Percentiles rank a stretch among this genome's conserved stretches.
Evolutionary conservation across 2,329 filamentous ascomycete genomes (phyloP).

Genomic region (Achaetomium macrosporum): DNA sequence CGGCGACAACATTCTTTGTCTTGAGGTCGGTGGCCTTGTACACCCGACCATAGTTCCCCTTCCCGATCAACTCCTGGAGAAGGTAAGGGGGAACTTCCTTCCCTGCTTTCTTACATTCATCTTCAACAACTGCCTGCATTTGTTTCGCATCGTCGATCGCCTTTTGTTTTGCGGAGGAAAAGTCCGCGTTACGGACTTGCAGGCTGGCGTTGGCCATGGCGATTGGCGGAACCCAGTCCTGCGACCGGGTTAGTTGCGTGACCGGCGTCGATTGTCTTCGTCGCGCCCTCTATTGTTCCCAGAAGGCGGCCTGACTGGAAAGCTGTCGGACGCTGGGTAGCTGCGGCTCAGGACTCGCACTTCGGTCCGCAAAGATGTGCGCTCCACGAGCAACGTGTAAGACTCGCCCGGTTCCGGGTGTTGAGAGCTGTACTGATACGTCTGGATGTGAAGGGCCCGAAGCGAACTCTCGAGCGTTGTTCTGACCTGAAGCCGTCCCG

Average conservation of each 20-base stretch:
- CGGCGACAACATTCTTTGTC: constrained; percentile 50
- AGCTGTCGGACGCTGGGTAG: neutral
- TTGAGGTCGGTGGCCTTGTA: constrained; percentile 50
- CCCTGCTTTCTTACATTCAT: constrained; percentile 50
- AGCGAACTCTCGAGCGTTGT: neutral
- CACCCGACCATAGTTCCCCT: constrained; percentile 62
- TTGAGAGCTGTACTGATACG: too few species aligned
- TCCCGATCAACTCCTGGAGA: constrained; percentile 61
- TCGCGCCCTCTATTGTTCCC: neutral
- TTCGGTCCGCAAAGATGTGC: neutral
- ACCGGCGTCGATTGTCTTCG: neutral
- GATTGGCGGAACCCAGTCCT: constrained; percentile 3
- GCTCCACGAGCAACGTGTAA: neutral
- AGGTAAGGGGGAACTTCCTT: constrained; percentile 54
- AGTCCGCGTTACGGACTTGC: constrained; percentile 29
- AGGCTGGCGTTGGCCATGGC: constrained; percentile 28
- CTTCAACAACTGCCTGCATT: constrained; percentile 54
- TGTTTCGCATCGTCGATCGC: constrained; percentile 59
- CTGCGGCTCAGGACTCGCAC: neutral
- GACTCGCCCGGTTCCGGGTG: neutral
- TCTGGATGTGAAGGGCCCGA: neutral
- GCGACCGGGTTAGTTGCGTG: neutral
- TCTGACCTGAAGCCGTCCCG: neutral
- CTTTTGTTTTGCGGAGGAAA: constrained; percentile 35
- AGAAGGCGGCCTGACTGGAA: neutral